These are phyloP conservation scores for Cicer pinnatifidum DNA, from an alignment of 306 rosid genomes.

Conservation along the genomic window DNA sequence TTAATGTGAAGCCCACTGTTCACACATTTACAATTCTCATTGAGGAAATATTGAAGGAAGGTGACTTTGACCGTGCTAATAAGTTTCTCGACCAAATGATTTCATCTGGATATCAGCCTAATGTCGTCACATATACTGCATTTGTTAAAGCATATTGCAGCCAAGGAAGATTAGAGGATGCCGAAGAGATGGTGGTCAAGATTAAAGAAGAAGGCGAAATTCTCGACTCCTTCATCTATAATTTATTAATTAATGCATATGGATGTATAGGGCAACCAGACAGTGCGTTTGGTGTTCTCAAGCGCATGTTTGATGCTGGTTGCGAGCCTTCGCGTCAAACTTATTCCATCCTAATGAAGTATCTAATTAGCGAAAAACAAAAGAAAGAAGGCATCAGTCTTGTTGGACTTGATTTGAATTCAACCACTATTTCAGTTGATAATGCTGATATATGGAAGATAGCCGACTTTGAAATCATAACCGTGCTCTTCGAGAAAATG, in stretches of 20 bases:
- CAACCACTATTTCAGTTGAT: slow-evolving; percentile 47
- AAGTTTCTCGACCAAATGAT: slow-evolving; percentile 58
- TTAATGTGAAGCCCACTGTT: slow-evolving; percentile 60
- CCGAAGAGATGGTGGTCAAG: slow-evolving; percentile 63
- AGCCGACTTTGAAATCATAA: slow-evolving; percentile 59
- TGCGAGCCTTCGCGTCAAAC: slow-evolving; percentile 74
- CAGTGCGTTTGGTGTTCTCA: slow-evolving; percentile 71
- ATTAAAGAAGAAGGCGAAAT: slow-evolving; percentile 66
- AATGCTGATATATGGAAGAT: slow-evolving; percentile 60
- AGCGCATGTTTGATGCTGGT: slow-evolving; percentile 64
- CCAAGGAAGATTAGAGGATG: slow-evolving; percentile 68
- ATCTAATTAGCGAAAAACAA: slow-evolving; percentile 53
- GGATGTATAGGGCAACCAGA: slow-evolving; percentile 66
- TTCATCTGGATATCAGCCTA: slow-evolving; percentile 68
- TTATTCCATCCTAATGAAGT: slow-evolving; percentile 65
- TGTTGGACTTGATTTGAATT: slow-evolving; percentile 44
- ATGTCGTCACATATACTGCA: slow-evolving; percentile 68
- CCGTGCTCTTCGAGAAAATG: slow-evolving; percentile 70
- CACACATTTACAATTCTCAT: slow-evolving; percentile 67
- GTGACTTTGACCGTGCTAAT: slow-evolving; percentile 62
- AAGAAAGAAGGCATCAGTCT: slow-evolving; percentile 37
- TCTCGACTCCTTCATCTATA: slow-evolving; percentile 63
- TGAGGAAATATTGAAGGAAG: slow-evolving; percentile 62
- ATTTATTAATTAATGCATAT: slow-evolving; percentile 62
- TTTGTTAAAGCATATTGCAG: slow-evolving; percentile 77